Percentiles rank a stretch among this genome's conserved stretches.
phyloP scores from a whole-genome alignment of 768 basidiomycete species.

The Candolleomyces aberdarensis region DNA sequence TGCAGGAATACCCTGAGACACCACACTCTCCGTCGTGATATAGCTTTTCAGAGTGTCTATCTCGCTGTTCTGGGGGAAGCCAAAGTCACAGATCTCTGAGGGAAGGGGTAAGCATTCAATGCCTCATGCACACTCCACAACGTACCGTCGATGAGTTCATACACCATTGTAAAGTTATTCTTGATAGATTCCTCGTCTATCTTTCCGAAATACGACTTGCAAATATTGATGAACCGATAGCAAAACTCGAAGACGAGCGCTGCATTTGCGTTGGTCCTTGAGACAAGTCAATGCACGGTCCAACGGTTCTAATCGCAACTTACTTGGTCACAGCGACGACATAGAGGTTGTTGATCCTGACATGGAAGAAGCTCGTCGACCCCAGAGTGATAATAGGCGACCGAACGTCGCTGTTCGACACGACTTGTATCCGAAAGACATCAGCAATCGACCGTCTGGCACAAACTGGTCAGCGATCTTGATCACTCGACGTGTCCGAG shows the following conservation, averaged over 20 bases:
- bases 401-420: slow-evolving; percentile 94
- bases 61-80: slow-evolving; percentile 98
- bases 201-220: slow-evolving; percentile 96
- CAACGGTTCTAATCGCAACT: slow-evolving; percentile 16
- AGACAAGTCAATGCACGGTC: neutral
- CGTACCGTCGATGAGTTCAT: slow-evolving; percentile 95
- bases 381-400: slow-evolving; percentile 97
- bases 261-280: slow-evolving; percentile 92
- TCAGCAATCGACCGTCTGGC: slow-evolving; percentile 91
- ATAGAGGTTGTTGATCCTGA: slow-evolving; percentile 92
- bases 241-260: slow-evolving; percentile 98
- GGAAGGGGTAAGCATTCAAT: neutral
- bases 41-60: slow-evolving; percentile 96
- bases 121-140: neutral
- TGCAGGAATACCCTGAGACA: slow-evolving; percentile 79
- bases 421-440: slow-evolving; percentile 98
- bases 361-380: slow-evolving; percentile 98
- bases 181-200: slow-evolving; percentile 97
- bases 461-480: slow-evolving; percentile 9
- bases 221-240: slow-evolving; percentile 94
- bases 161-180: slow-evolving; percentile 98
- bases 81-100: slow-evolving; percentile 94
- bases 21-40: slow-evolving; percentile 96
- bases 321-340: slow-evolving; percentile 95
- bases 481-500: neutral